phyloP scores from a whole-genome alignment of 1,284 basidiomycete genomes.

The Ustilago lituana region DNA sequence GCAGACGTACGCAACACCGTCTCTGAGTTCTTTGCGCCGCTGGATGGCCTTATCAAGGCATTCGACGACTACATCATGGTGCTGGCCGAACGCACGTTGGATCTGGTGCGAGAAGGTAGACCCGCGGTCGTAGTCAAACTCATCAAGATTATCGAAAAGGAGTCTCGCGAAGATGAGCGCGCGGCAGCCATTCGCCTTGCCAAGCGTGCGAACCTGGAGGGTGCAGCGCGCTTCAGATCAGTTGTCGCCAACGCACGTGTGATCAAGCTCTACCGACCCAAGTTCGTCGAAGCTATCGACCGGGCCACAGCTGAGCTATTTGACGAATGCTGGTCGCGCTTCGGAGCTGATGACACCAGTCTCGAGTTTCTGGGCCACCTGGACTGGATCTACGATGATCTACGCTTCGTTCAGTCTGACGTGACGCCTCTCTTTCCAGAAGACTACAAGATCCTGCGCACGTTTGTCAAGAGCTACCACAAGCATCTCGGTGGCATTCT shows the following conservation, averaged over 20 bases:
- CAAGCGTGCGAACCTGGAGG: conserved; percentile 81
- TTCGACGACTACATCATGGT: conserved; percentile 89
- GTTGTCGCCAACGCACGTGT: conserved; percentile 74
- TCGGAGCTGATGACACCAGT: conserved; percentile 73
- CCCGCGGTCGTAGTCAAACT: conserved; percentile 87
- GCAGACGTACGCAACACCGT: conserved; percentile 77
- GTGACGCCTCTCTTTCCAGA: conserved; percentile 91
- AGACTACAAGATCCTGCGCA: conserved; percentile 85
- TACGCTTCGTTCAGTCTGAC: conserved; percentile 86
- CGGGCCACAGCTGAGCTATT: conserved; percentile 81
- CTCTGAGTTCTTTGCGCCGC: conserved; percentile 83
- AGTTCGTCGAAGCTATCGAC: conserved; percentile 82
- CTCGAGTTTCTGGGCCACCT: conserved; percentile 80
- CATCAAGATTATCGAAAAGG: conserved; percentile 91
- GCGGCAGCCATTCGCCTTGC: conserved; percentile 93
- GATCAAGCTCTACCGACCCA: conserved; percentile 95
- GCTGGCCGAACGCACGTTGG: conserved; percentile 80
- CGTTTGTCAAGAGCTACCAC: conserved; percentile 90
- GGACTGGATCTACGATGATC: conserved; percentile 92
- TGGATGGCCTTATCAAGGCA: conserved; percentile 80
- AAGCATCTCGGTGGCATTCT: conserved; percentile 83
- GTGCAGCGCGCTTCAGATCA: conserved; percentile 60
- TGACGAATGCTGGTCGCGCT: conserved; percentile 74
- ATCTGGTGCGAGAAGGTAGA: conserved; percentile 79
- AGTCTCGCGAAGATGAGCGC: conserved; percentile 93